Percentiles rank a stretch among this genome's conserved stretches.
phyloP scores from a whole-genome alignment of 768 basidiomycete species.

The Neoboletus subvelutipes region DNA sequence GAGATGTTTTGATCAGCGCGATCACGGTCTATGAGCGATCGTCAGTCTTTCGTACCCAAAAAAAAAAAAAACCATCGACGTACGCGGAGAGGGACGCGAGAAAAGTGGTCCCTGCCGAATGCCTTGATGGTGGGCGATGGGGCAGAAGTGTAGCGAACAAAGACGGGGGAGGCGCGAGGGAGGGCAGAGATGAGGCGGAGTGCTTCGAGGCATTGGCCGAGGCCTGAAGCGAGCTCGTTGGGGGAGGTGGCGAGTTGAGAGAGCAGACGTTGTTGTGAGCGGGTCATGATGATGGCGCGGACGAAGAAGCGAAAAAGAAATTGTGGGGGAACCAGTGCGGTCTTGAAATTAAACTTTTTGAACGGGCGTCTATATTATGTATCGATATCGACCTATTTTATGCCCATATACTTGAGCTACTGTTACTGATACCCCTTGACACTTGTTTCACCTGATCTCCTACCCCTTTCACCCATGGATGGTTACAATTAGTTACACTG shows the following conservation, averaged over 20 bases:
- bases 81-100: conserved; percentile 35
- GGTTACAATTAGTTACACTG: too few species aligned
- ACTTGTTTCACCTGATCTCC: too few species aligned
- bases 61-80: not conserved
- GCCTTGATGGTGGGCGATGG: conserved; percentile 24
- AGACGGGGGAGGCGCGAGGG: conserved; percentile 29
- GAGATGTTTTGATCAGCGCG: conserved; percentile 24
- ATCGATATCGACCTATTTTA: not conserved
- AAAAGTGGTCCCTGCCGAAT: conserved; percentile 31
- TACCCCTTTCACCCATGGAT: too few species aligned
- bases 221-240: conserved; percentile 33
- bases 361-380: conserved; percentile 8
- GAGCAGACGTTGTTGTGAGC: conserved; percentile 30
- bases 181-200: conserved; percentile 32
- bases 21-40: conserved; percentile 22
- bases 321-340: conserved; percentile 7
- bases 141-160: conserved; percentile 22
- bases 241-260: conserved; percentile 32
- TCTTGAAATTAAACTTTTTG: not conserved
- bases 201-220: conserved; percentile 35
- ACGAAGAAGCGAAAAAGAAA: not conserved
- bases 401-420: too few species aligned
- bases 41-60: too few species aligned
- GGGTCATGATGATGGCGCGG: conserved; percentile 23
- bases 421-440: too few species aligned